Evolutionary conservation across 345 rosid species (phyloP).

Genomic region (Mangifera indica): DNA sequence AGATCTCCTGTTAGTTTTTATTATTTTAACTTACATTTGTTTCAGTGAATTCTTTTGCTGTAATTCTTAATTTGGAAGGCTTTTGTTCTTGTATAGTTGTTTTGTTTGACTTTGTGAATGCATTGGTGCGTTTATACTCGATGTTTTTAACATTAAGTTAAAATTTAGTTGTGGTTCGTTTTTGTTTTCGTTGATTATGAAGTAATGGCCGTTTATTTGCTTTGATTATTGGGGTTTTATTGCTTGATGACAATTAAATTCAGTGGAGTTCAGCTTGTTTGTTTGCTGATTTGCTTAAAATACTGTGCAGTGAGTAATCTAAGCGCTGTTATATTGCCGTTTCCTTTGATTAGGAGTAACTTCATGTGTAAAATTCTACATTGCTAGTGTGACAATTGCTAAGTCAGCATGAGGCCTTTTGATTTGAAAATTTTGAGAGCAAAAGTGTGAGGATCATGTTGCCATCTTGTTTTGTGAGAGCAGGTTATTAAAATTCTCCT

Average conservation of each 20-base stretch:
- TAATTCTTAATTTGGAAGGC: conserved; percentile 5
- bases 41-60: not conserved
- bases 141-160: not conserved
- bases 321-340: not conserved
- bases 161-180: not conserved
- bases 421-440: not conserved
- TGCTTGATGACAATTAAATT: not conserved
- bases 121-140: not conserved
- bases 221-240: not conserved
- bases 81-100: not conserved
- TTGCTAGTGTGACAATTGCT: not conserved
- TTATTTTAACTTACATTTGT: not conserved
- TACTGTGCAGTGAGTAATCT: not conserved
- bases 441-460: not conserved
- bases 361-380: not conserved
- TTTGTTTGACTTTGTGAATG: not conserved
- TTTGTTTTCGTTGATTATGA: not conserved
- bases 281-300: not conserved
- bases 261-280: not conserved
- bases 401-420: not conserved
- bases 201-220: not conserved
- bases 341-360: not conserved
- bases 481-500: not conserved
- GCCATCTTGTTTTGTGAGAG: not conserved
- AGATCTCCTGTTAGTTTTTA: conserved; percentile 72